phyloP scores from a whole-genome alignment of 2,329 filamentous ascomycete genomes.

The Penicillium sp. region DNA sequence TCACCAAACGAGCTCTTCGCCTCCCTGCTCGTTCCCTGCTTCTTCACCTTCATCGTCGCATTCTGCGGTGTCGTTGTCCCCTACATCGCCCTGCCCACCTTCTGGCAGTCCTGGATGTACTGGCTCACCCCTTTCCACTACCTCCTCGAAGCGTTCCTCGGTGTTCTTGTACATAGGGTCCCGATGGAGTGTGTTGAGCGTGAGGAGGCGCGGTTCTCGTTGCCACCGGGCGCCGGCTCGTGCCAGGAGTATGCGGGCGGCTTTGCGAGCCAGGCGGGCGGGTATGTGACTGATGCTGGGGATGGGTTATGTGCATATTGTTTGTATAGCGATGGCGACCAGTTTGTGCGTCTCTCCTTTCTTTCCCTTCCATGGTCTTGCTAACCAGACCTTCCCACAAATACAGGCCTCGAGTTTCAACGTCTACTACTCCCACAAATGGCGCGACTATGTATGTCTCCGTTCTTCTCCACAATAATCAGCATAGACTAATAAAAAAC shows the following conservation, averaged over 20 bases:
- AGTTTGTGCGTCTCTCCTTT: constrained; percentile 54
- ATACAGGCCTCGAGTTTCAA: constrained; percentile 56
- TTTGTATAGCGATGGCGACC: constrained; percentile 64
- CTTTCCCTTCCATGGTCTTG: not conserved
- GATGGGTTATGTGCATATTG: constrained; percentile 68
- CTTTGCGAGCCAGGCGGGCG: constrained; percentile 60
- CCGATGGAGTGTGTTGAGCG: constrained; percentile 59
- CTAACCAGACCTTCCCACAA: not conserved
- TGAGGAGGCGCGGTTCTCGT: constrained; percentile 65
- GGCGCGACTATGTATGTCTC: constrained; percentile 63
- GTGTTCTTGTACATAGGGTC: constrained; percentile 59
- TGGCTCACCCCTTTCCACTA: constrained; percentile 72
- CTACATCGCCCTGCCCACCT: constrained; percentile 63
- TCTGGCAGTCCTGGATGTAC: constrained; percentile 72
- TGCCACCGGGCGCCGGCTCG: constrained; percentile 60
- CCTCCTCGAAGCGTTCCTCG: constrained; percentile 66
- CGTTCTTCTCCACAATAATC: not conserved
- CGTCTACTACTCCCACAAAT: constrained; percentile 64
- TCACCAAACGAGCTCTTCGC: constrained; percentile 70
- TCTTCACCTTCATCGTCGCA: constrained; percentile 71
- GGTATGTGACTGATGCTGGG: constrained; percentile 63
- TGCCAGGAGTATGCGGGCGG: constrained; percentile 64
- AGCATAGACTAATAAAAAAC: not conserved
- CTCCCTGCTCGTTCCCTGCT: constrained; percentile 68
- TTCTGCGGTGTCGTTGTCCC: constrained; percentile 80